These are phyloP conservation scores for Mucor saturninus DNA, from an alignment of 371 early-diverging fungal species.

Conservation along the genomic window DNA sequence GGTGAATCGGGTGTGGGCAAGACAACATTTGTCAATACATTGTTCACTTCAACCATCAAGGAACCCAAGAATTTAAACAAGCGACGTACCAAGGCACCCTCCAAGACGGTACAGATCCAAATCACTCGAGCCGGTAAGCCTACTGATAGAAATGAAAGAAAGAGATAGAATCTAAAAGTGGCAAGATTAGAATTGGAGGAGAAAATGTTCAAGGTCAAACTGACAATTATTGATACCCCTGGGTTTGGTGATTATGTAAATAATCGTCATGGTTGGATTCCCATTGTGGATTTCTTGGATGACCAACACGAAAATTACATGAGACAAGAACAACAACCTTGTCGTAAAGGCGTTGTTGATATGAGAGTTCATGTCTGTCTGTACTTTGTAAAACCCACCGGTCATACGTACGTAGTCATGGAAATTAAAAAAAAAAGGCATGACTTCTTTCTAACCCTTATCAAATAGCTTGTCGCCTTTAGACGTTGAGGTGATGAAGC, in stretches of 20 bases:
- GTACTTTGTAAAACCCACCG: constrained; percentile 93
- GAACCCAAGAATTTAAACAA: constrained; percentile 87
- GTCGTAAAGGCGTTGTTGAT: constrained; percentile 67
- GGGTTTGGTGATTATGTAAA: constrained; percentile 92
- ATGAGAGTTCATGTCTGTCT: constrained; percentile 89
- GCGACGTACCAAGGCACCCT: constrained; percentile 79
- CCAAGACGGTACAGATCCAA: constrained; percentile 94
- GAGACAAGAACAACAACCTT: constrained; percentile 70
- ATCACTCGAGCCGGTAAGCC: constrained; percentile 14
- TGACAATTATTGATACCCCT: constrained; percentile 91
- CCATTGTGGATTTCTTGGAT: constrained; percentile 85
- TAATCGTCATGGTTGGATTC: constrained; percentile 75
- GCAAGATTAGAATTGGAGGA: constrained; percentile 85
- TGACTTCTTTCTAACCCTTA: background rate
- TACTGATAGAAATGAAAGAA: too few species aligned
- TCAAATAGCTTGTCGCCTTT: constrained; percentile 65
- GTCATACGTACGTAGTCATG: constrained; percentile 72
- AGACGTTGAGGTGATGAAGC: constrained; percentile 90
- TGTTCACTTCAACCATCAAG: constrained; percentile 85
- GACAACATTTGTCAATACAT: constrained; percentile 90
- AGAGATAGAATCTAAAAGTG: too few species aligned
- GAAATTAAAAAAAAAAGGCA: too few species aligned
- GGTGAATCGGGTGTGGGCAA: constrained; percentile 80
- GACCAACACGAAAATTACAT: constrained; percentile 94
- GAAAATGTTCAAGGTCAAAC: constrained; percentile 92